A percentile compares a stretch with the other conserved stretches of the same genome.
Conservation (phyloP, 108 stramenopile genomes). For the Nannochloropsis oceanica region DNA sequence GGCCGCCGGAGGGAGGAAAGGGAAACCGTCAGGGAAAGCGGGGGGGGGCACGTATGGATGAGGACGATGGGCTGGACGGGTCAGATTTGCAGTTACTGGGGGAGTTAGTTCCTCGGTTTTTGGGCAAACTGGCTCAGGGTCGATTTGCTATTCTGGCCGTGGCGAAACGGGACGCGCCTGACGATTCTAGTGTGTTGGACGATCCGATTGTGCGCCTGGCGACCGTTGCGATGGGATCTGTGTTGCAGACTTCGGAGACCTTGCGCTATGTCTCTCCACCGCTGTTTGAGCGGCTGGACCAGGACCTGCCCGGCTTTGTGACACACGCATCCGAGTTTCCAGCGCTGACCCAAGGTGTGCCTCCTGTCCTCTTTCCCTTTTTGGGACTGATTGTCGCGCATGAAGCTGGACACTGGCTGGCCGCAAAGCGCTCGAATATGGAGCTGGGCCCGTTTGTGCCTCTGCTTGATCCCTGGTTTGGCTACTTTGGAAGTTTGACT, state of each 20-base stretch:
- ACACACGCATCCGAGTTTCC: not conserved
- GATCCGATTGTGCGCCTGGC: not conserved
- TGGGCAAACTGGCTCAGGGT: not conserved
- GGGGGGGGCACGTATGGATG: not conserved
- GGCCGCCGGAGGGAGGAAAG: not conserved
- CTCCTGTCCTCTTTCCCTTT: not conserved
- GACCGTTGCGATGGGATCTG: not conserved
- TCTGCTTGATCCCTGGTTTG: not conserved
- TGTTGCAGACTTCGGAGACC: not conserved
- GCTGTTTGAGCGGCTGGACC: not conserved
- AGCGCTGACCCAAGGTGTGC: not conserved
- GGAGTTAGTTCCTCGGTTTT: not conserved
- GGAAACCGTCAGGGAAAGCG: not conserved
- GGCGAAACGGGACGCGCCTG: not conserved
- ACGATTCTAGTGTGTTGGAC: not conserved
- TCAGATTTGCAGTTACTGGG: not conserved
- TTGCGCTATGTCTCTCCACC: not conserved
- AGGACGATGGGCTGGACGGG: not conserved
- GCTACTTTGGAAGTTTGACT: conserved; percentile 12
- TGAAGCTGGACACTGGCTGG: not conserved
- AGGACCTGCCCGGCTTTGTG: not conserved
- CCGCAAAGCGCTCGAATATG: not conserved
- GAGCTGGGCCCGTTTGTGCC: not conserved
- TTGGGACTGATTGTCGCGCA: not conserved
- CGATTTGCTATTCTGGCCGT: not conserved